A percentile compares a stretch with the other conserved stretches of the same genome.
These are phyloP conservation scores for Hevea brasiliensis DNA, from an alignment of 345 rosid genomes.

Conservation along the genomic window DNA sequence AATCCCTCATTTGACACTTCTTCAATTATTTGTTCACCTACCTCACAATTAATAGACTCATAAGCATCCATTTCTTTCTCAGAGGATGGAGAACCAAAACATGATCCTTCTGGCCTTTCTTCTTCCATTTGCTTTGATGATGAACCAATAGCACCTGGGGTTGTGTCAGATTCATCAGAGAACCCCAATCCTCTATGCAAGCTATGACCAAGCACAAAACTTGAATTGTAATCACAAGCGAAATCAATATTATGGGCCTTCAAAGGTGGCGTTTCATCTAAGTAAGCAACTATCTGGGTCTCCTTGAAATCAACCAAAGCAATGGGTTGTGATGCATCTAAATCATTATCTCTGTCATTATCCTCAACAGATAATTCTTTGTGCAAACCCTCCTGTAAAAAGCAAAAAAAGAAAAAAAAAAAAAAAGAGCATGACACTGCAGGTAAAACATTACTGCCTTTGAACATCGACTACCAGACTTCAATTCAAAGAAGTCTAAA, in stretches of 20 bases:
- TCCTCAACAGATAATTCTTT: slow-evolving; percentile 17
- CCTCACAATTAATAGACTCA: slow-evolving; percentile 28
- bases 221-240: slow-evolving; percentile 55
- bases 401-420: too few relatives aligned
- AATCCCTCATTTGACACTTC: slow-evolving; percentile 29
- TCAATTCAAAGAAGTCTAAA: neutral
- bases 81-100: slow-evolving; percentile 29
- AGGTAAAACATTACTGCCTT: too few relatives aligned
- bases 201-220: slow-evolving; percentile 60
- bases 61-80: slow-evolving; percentile 39
- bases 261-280: slow-evolving; percentile 52
- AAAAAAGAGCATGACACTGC: neutral
- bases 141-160: slow-evolving; percentile 43
- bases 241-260: slow-evolving; percentile 38
- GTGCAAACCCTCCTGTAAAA: slow-evolving; percentile 38
- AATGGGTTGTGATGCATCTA: slow-evolving; percentile 37
- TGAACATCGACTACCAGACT: neutral
- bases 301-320: slow-evolving; percentile 48
- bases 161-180: slow-evolving; percentile 50
- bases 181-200: slow-evolving; percentile 69
- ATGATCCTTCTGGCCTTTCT: slow-evolving; percentile 23
- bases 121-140: slow-evolving; percentile 42
- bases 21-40: slow-evolving; percentile 34
- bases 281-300: slow-evolving; percentile 53
- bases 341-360: slow-evolving; percentile 14